Base-by-base conservation (phyloP, 148 eudicot species). In the Euryodendron excelsum region DNA sequence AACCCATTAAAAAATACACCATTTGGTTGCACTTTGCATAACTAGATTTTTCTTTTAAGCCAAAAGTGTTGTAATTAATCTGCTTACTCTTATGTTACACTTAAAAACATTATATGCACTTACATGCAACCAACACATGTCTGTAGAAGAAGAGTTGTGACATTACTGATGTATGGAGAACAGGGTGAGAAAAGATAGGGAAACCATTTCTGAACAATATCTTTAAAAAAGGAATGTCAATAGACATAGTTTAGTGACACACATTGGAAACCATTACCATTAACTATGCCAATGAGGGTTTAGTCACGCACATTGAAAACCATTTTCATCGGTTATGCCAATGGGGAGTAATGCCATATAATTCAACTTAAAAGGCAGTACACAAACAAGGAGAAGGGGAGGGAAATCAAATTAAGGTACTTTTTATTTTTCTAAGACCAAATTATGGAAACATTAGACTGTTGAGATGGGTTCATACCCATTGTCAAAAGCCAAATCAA, bases 321-420 rank as follows among this genome's bases (percentile, higher is more conserved):
- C 30, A 23, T 37, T 23, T n/a, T n/a, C n/a, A n/a, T n/a, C n/a
- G n/a, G n/a, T n/a, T n/a, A n/a, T n/a, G n/a, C n/a, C n/a, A n/a
- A n/a, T n/a, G n/a, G n/a, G n/a, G n/a, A n/a, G 30, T 37, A 10
- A 13, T 68, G 23, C 33, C 33, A n/a, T 36, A 66, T 21, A 37
- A n/a, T 66, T 66, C 28, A 41, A 36, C 72, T 68, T 68, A 39
- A 39, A 67, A 67, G n/a, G 71, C 50, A 39, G 9, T 28, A 25
- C 56, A 8, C 23, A 14, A 47, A 44, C 55, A 11, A 44, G 21
- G 21, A 47, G 47, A 66, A 34, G 28, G 39, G 36, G 23, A 44
- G 23, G 31, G 21, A 14, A 39, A 20, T 2, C 52, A 61, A 61
- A 28, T 61, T 25, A 28, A 61, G 65, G 65, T 61, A 27, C 34